Conservation (phyloP, 371 early-diverging fungal species). For the Apophysomyces variabilis region DNA sequence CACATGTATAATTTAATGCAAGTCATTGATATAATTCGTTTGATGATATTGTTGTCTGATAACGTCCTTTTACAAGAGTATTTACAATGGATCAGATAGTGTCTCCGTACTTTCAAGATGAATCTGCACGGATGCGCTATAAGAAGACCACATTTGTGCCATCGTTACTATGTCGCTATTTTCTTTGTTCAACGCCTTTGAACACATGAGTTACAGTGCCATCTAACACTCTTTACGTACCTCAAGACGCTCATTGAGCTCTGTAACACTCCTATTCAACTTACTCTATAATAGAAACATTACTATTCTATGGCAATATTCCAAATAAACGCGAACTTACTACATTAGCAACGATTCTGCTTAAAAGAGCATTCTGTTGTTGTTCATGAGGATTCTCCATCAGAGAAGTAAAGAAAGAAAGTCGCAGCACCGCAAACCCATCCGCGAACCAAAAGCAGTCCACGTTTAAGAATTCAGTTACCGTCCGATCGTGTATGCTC, state of each 20-base stretch:
- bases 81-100: constrained; percentile 21
- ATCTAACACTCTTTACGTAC: background rate
- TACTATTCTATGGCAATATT: background rate
- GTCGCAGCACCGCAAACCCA: background rate
- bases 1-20: background rate
- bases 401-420: constrained; percentile 1
- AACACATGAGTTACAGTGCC: background rate
- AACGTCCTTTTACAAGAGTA: background rate
- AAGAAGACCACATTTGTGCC: constrained; percentile 27
- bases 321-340: constrained; percentile 6
- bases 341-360: constrained; percentile 25
- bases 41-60: too few relatives aligned
- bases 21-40: background rate
- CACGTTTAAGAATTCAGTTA: background rate
- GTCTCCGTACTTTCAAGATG: constrained; percentile 28
- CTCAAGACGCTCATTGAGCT: constrained; percentile 24
- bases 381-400: constrained; percentile 34
- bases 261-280: constrained; percentile 18
- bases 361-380: constrained; percentile 24
- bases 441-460: background rate
- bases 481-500: background rate
- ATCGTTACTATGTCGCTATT: constrained; percentile 24
- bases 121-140: constrained; percentile 23
- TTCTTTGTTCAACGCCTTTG: constrained; percentile 25
- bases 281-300: constrained; percentile 15